A percentile compares a stretch with the other conserved stretches of the same genome.
Evolutionary conservation across 2,329 filamentous ascomycete species (phyloP).

Genomic region (Penicillium sp.): DNA sequence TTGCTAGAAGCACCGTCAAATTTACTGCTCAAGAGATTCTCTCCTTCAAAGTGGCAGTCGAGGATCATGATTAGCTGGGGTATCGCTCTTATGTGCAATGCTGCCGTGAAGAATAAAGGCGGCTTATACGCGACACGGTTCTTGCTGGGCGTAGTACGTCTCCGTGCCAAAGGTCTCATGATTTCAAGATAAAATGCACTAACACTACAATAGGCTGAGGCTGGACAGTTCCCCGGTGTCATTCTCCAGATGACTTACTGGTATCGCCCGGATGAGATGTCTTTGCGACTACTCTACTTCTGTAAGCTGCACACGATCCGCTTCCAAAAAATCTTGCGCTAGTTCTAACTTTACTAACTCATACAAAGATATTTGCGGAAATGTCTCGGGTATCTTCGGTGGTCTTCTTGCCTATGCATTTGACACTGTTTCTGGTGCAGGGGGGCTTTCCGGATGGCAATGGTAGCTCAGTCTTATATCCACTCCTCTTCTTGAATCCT

Average conservation of each 20-base stretch:
- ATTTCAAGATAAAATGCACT: background rate
- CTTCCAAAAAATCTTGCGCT: slow-evolving; percentile 14
- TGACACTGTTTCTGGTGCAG: slow-evolving; percentile 37
- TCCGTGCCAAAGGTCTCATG: background rate
- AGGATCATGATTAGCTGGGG: slow-evolving; percentile 31
- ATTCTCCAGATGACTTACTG: slow-evolving; percentile 47
- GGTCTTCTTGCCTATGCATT: slow-evolving; percentile 48
- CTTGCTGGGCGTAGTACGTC: slow-evolving; percentile 40
- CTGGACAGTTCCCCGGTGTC: slow-evolving; percentile 45
- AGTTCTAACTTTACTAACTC: background rate
- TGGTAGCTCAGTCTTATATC: slow-evolving; percentile 12
- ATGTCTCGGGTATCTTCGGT: slow-evolving; percentile 43
- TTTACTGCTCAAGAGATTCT: slow-evolving; percentile 31
- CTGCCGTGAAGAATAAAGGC: slow-evolving; percentile 40
- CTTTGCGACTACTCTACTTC: slow-evolving; percentile 46
- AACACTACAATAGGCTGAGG: slow-evolving; percentile 29
- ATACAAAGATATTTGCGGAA: slow-evolving; percentile 40
- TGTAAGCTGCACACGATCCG: slow-evolving; percentile 31
- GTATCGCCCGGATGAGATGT: slow-evolving; percentile 49
- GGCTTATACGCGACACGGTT: slow-evolving; percentile 42
- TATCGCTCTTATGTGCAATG: slow-evolving; percentile 36
- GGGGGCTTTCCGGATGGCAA: slow-evolving; percentile 33
- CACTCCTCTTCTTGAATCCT: accelerated
- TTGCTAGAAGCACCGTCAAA: slow-evolving; percentile 28
- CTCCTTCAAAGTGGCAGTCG: slow-evolving; percentile 32